Evolutionary conservation across 768 basidiomycete genomes (phyloP).

Genomic region (Mycena epipterygia): DNA sequence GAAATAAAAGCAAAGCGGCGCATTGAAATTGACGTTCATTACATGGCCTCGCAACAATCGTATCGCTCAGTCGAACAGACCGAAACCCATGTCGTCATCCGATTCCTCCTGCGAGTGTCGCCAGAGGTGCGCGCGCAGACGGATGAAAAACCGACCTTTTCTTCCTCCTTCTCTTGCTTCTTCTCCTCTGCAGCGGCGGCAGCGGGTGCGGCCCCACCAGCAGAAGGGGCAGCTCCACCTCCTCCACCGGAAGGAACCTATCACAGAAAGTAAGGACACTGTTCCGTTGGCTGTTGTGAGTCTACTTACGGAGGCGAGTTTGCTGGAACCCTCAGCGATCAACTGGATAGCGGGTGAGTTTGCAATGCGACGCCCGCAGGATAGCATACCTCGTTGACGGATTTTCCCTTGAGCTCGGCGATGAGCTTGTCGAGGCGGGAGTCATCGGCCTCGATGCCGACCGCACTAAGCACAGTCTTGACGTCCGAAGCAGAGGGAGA

Average conservation of each 20-base stretch:
- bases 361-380: background rate
- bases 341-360: slow-evolving; percentile 60
- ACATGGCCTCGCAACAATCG: slow-evolving; percentile 12
- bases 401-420: slow-evolving; percentile 92
- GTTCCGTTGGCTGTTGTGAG: too few relatives aligned
- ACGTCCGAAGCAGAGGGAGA: slow-evolving; percentile 89
- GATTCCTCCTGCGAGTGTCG: slow-evolving; percentile 79
- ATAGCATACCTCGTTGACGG: slow-evolving; percentile 78
- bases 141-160: slow-evolving; percentile 70
- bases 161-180: slow-evolving; percentile 92
- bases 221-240: slow-evolving; percentile 65
- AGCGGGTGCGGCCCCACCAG: slow-evolving; percentile 67
- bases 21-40: slow-evolving; percentile 18
- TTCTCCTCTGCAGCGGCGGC: slow-evolving; percentile 81
- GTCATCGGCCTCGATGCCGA: slow-evolving; percentile 91
- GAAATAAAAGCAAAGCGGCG: slow-evolving; percentile 20
- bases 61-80: slow-evolving; percentile 90
- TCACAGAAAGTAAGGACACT: slow-evolving; percentile 20
- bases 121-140: slow-evolving; percentile 31
- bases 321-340: slow-evolving; percentile 92
- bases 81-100: slow-evolving; percentile 99
- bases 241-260: slow-evolving; percentile 95
- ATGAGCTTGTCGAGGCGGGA: slow-evolving; percentile 86
- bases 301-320: slow-evolving; percentile 92
- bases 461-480: slow-evolving; percentile 87